phyloP scores from a whole-genome alignment of 225 moss, liverwort and hornwort species.

The Antitrichia curtipendula region DNA sequence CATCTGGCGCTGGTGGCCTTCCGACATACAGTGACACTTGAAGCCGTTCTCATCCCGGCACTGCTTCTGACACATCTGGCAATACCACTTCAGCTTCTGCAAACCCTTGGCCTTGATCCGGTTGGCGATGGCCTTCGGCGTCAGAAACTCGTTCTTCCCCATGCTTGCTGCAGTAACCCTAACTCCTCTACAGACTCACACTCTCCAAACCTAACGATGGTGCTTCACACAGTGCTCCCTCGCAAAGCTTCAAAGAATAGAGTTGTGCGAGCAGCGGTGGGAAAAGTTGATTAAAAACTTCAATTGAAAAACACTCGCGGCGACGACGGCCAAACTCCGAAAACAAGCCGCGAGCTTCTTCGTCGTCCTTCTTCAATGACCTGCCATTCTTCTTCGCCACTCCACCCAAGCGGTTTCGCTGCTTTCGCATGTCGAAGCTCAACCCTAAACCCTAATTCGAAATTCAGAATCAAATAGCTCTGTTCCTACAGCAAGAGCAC shows the following conservation, averaged over 20 bases:
- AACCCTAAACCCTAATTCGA: not conserved
- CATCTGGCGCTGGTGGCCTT: constrained; percentile 89
- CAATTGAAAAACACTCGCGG: not conserved
- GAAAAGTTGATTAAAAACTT: not conserved
- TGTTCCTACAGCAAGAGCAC: not conserved
- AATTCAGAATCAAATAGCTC: not conserved
- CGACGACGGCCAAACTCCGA: not conserved
- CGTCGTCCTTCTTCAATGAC: not conserved
- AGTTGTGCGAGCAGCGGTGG: not conserved
- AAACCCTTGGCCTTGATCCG: constrained; percentile 85
- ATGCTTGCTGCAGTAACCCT: constrained; percentile 8
- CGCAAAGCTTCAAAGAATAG: not conserved
- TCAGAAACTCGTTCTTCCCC: constrained; percentile 94
- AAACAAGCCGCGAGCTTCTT: not conserved
- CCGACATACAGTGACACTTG: constrained; percentile 84
- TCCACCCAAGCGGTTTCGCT: not conserved
- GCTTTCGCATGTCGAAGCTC: not conserved
- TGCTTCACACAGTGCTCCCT: not conserved
- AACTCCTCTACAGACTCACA: not conserved
- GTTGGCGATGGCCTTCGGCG: constrained; percentile 87
- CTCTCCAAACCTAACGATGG: not conserved
- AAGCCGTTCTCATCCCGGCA: constrained; percentile 90
- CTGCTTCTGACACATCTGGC: constrained; percentile 95
- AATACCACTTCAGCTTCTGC: constrained; percentile 93
- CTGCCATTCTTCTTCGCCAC: not conserved